A percentile compares a stretch with the other conserved stretches of the same genome.
phyloP scores from a whole-genome alignment of 495 filamentous ascomycete genomes.

The Tuber indicum region DNA sequence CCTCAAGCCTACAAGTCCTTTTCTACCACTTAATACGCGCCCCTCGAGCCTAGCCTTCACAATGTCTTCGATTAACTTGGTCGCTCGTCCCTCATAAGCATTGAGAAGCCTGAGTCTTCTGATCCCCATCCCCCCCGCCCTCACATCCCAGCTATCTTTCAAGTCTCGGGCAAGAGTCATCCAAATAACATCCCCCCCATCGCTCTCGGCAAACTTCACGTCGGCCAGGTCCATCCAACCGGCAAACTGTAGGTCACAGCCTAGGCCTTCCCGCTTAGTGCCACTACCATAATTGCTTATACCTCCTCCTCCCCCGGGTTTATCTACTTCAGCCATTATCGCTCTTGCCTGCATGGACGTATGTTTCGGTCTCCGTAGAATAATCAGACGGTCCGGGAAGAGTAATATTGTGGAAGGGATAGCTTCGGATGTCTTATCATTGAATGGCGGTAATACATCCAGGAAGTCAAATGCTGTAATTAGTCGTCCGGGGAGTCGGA shows the following conservation, averaged over 20 bases:
- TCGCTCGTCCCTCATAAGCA: conserved; percentile 71
- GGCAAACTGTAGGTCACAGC: conserved; percentile 62
- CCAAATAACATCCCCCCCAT: conserved; percentile 65
- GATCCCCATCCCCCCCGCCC: conserved; percentile 49
- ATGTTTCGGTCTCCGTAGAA: conserved; percentile 60
- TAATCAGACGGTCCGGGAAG: conserved; percentile 73
- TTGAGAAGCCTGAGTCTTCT: conserved; percentile 62
- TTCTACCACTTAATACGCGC: conserved; percentile 62
- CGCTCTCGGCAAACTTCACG: conserved; percentile 68
- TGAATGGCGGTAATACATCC: conserved; percentile 70
- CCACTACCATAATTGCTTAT: conserved; percentile 44
- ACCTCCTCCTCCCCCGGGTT: conserved; percentile 56
- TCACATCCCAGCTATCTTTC: conserved; percentile 51
- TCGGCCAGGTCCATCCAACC: conserved; percentile 65
- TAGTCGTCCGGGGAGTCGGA: conserved; percentile 68
- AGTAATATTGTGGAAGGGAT: conserved; percentile 59
- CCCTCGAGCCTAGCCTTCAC: conserved; percentile 79
- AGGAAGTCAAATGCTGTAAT: conserved; percentile 77
- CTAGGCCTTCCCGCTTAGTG: conserved; percentile 38
- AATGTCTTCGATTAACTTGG: conserved; percentile 75
- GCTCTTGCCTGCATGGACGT: conserved; percentile 64
- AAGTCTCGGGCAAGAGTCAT: conserved; percentile 58
- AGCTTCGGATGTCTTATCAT: conserved; percentile 37
- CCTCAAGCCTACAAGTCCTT: conserved; percentile 42
- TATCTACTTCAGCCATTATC: conserved; percentile 75